These are phyloP conservation scores for Dimargaris xerosporica DNA, from an alignment of 192 early-diverging fungal genomes.

Conservation along the genomic window DNA sequence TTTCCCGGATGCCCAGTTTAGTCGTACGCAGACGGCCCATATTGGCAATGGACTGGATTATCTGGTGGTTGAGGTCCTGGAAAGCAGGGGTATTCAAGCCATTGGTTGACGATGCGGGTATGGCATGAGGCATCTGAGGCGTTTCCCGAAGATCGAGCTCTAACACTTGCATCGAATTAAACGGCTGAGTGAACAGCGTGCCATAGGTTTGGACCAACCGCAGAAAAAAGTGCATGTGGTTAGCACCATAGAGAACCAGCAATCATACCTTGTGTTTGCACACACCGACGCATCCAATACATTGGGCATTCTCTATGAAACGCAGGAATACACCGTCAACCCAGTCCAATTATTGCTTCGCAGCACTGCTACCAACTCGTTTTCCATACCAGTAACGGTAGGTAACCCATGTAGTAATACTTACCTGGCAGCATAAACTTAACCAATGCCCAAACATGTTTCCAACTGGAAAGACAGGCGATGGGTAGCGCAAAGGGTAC, in stretches of 20 bases:
- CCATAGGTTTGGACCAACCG: too few relatives aligned
- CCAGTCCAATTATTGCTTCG: too few relatives aligned
- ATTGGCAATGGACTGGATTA: constrained; percentile 7
- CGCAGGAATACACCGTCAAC: too few relatives aligned
- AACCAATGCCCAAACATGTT: neutral
- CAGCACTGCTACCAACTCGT: too few relatives aligned
- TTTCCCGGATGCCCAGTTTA: constrained; percentile 9
- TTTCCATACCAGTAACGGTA: too few relatives aligned
- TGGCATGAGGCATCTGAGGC: neutral
- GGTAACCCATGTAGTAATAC: neutral
- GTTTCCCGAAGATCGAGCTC: neutral
- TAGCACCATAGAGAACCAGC: too few relatives aligned
- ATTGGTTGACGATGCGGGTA: neutral
- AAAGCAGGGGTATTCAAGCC: neutral
- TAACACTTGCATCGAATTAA: constrained; percentile 2
- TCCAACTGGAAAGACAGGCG: constrained; percentile 7
- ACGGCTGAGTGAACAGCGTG: neutral
- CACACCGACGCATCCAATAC: too few relatives aligned
- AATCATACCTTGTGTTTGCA: too few relatives aligned
- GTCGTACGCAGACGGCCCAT: constrained; percentile 10
- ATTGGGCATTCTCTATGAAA: too few relatives aligned
- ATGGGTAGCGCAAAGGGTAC: constrained; percentile 1
- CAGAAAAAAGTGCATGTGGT: too few relatives aligned
- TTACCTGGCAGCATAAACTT: neutral
- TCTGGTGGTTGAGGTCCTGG: neutral